phyloP scores from a whole-genome alignment of 1,284 basidiomycete genomes.

The Golubevia pallescens region DNA sequence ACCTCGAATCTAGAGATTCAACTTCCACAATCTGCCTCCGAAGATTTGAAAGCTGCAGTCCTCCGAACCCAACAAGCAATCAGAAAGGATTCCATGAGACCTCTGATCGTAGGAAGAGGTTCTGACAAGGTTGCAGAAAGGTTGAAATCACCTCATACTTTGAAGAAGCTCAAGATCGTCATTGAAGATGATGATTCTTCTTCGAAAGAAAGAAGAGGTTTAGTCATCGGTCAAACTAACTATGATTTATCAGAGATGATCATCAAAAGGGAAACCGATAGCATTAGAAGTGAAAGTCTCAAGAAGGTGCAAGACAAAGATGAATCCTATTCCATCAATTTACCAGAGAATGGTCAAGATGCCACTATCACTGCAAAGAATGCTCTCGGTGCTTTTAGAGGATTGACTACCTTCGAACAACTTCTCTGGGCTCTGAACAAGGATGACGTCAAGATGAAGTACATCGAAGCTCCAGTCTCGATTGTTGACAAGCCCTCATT shows the following conservation, averaged over 20 bases:
- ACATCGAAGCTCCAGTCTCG: conserved; percentile 33
- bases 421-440: conserved; percentile 34
- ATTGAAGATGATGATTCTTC: conserved; percentile 17
- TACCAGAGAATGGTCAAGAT: conserved; percentile 30
- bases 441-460: conserved; percentile 9
- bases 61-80: conserved; percentile 2
- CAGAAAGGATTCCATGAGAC: conserved; percentile 14
- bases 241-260: not conserved
- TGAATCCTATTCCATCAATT: conserved; percentile 34
- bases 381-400: conserved; percentile 43
- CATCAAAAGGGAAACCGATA: not conserved
- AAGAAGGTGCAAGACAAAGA: conserved; percentile 15
- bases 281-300: not conserved
- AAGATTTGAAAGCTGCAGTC: conserved; percentile 20
- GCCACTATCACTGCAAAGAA: conserved; percentile 35
- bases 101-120: conserved; percentile 29
- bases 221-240: conserved; percentile 1
- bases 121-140: conserved; percentile 5
- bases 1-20: conserved; percentile 20
- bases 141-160: conserved; percentile 11
- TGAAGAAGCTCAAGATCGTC: conserved; percentile 20
- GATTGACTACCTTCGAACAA: conserved; percentile 46
- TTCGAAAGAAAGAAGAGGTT: conserved; percentile 2
- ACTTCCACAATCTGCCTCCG: conserved; percentile 15
- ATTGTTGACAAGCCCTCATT: conserved; percentile 49